phyloP scores from a whole-genome alignment of 108 stramenopile genomes.

The Conticribra guillardii region DNA sequence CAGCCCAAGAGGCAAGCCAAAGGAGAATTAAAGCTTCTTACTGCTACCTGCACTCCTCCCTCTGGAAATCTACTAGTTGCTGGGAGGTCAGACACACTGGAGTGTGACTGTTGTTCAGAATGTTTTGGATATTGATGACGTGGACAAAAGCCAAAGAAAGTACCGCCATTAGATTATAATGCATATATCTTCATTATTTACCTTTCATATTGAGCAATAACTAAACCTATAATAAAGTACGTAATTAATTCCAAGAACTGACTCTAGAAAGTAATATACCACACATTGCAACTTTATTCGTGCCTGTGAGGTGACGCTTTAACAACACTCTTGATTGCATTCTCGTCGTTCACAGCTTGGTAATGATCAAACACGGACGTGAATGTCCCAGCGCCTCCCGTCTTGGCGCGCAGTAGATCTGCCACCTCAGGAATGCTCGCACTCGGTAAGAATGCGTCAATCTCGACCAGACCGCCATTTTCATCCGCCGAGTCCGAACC shows the following conservation, averaged over 20 bases:
- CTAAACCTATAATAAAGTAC: too few relatives aligned
- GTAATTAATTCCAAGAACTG: too few relatives aligned
- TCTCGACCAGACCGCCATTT: slow-evolving; percentile 1
- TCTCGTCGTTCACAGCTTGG: slow-evolving; percentile 32
- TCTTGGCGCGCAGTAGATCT: slow-evolving; percentile 27
- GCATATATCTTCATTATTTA: too few relatives aligned
- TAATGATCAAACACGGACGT: slow-evolving; percentile 33
- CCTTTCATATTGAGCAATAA: too few relatives aligned
- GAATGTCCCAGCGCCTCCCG: slow-evolving; percentile 23
- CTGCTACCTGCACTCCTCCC: slow-evolving; percentile 14
- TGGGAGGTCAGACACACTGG: slow-evolving; percentile 7
- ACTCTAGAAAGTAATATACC: too few relatives aligned
- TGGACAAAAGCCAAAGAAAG: not conserved
- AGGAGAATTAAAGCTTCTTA: slow-evolving; percentile 7
- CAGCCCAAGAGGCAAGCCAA: too few relatives aligned
- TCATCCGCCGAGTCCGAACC: slow-evolving; percentile 9
- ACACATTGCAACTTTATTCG: slow-evolving; percentile 1
- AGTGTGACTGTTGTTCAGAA: slow-evolving; percentile 14
- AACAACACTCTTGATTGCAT: slow-evolving; percentile 11
- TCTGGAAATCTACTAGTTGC: not conserved
- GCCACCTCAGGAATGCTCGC: slow-evolving; percentile 32
- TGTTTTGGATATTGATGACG: slow-evolving; percentile 4
- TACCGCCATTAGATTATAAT: too few relatives aligned
- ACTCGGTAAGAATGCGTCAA: slow-evolving; percentile 34
- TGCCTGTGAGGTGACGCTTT: slow-evolving; percentile 21